Evolutionary conservation across 176 grass and related monocot species (phyloP).

Genomic region (Eragrostis nindensis): DNA sequence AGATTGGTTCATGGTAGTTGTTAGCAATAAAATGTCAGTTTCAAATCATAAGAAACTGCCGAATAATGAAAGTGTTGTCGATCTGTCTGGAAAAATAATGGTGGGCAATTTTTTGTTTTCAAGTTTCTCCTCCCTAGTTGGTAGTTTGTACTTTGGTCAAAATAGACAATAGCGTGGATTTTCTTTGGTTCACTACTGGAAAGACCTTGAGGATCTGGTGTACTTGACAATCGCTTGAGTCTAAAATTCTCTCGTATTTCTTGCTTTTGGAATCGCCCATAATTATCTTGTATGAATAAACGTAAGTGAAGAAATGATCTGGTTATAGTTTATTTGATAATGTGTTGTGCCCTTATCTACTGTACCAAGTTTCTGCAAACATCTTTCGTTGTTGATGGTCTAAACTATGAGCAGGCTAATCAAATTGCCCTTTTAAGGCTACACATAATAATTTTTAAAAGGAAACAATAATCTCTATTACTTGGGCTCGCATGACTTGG

Average conservation of each 20-base stretch:
- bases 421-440: too few species aligned
- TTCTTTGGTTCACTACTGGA: neutral
- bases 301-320: neutral
- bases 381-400: neutral
- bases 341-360: too few species aligned
- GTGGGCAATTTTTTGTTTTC: neutral
- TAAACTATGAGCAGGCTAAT: neutral
- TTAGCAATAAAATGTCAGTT: constrained; percentile 33
- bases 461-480: neutral
- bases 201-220: neutral
- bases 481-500: too few species aligned
- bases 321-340: neutral
- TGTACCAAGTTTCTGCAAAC: neutral
- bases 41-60: constrained; percentile 28
- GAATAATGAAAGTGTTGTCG: constrained; percentile 17
- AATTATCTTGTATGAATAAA: neutral
- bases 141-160: neutral
- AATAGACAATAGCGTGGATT: neutral
- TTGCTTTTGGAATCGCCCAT: neutral
- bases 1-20: constrained; percentile 17
- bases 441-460: too few species aligned
- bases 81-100: neutral
- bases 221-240: neutral
- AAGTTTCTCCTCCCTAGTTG: neutral
- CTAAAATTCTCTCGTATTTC: neutral